Evolutionary conservation across 1,284 basidiomycete genomes (phyloP).

Genomic region (Amylostereum areolatum): DNA sequence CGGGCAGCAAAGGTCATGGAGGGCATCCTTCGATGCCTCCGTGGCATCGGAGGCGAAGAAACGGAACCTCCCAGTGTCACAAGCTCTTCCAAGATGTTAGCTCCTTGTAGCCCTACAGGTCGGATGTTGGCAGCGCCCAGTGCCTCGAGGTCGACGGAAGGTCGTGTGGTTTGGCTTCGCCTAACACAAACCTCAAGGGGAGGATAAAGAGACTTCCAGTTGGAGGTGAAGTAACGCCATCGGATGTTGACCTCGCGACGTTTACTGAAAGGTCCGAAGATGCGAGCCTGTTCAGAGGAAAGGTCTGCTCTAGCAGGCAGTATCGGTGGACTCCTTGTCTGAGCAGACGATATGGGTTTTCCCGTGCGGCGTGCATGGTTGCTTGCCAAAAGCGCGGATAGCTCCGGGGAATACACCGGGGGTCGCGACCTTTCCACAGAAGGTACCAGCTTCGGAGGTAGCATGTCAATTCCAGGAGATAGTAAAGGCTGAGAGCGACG

Average conservation of each 20-base stretch:
- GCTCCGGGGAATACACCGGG: conserved; percentile 56
- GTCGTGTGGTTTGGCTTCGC: neutral
- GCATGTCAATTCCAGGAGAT: conserved; percentile 32
- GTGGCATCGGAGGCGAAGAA: conserved; percentile 9
- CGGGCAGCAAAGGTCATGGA: no score
- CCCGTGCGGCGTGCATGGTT: conserved; percentile 36
- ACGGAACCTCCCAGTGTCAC: conserved; percentile 36
- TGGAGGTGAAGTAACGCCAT: conserved; percentile 55
- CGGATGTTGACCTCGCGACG: conserved; percentile 67
- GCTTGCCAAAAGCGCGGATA: conserved; percentile 56
- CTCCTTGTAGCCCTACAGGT: conserved; percentile 38
- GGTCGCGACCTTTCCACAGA: conserved; percentile 48
- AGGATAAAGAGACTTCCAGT: conserved; percentile 50
- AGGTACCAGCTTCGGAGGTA: conserved; percentile 43
- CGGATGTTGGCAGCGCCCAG: conserved; percentile 18
- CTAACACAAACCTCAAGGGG: conserved; percentile 47
- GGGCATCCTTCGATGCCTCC: no score
- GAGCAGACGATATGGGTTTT: conserved; percentile 33
- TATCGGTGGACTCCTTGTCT: conserved; percentile 44
- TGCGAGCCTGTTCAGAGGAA: conserved; percentile 47
- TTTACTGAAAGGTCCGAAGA: conserved; percentile 63
- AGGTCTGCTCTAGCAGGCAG: conserved; percentile 54
- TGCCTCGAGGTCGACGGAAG: conserved; percentile 8
- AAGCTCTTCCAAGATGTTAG: conserved; percentile 40
- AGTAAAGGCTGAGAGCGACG: conserved; percentile 44